Base-by-base conservation (phyloP, 2,329 filamentous ascomycete species). In the Lachnellula subtilissima region DNA sequence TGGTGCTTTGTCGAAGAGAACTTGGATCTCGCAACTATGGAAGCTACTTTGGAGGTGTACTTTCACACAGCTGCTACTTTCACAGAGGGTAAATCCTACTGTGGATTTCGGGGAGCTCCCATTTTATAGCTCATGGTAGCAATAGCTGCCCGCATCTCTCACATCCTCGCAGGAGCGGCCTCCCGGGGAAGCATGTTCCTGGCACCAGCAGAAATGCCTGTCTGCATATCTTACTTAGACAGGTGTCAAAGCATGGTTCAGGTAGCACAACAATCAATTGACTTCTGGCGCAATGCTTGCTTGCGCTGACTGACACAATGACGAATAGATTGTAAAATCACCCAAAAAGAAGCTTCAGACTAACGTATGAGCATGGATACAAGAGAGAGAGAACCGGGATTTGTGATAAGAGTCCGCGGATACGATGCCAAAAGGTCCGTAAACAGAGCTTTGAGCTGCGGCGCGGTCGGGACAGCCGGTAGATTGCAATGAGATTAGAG, bases 291-390 rank as follows among this genome's bases (percentile, higher is more conserved):
- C 23, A 25, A 48, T 48, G 23, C 23, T 32, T 48, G 45, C 7
- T 22, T n/a, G 45, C 45, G 14, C 14, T 12, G 9, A 48, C 36
- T 40, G 46, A 50, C 53, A 49, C 7, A 50, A 55, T 52, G 52
- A 58, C 52, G 46, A 53, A 49, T 40, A 25, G n/a, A 46, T 54
- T 25, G 17, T 35, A 51, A n/a, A 53, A 17, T 15, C 22, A 12
- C 15, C 22, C 12, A 8, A 28, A 32, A 32, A 28, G 45, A 32
- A 32, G 45, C 45, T 48, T 35, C n/a, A 11, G 22, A 48, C 22
- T 48, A 9, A 48, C 23, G 45, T 48, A 48, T 48, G 42, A 23
- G 8, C 42, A 45, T 19, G 42, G 42, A 45, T 45, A 48, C 45
- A 48, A 28, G n/a, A 48, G 15, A 39, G 46, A 40, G 42, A 43